Evolutionary conservation across 2,329 filamentous ascomycete species (phyloP).

Genomic region (Cercospora beticola): DNA sequence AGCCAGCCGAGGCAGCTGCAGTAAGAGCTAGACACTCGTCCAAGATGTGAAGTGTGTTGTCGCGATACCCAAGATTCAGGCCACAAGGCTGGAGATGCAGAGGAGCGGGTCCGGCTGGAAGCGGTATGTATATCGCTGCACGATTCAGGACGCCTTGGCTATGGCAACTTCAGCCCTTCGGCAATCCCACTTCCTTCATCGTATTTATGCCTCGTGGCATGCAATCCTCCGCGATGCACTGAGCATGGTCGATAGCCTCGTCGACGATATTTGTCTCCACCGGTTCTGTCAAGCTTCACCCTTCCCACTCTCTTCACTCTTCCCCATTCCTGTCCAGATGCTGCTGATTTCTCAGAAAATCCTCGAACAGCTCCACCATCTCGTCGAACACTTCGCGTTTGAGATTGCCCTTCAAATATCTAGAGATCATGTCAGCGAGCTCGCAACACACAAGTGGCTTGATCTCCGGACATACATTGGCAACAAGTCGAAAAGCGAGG

Average conservation of each 20-base stretch:
- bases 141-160: not conserved
- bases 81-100: not conserved
- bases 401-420: not conserved
- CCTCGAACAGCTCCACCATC: not conserved
- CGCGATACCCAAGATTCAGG: not conserved
- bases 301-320: not conserved
- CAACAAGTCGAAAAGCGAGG: not conserved
- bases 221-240: not conserved
- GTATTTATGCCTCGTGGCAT: not conserved
- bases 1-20: not conserved
- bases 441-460: not conserved
- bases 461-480: not conserved
- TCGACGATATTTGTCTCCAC: not conserved
- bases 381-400: not conserved
- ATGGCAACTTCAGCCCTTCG: not conserved
- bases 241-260: not conserved
- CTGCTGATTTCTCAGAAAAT: not conserved
- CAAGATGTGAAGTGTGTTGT: not conserved
- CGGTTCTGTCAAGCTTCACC: too few species aligned
- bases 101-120: not conserved
- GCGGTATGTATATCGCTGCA: not conserved
- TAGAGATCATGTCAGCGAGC: not conserved
- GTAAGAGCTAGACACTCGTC: not conserved
- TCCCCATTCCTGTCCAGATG: conserved; percentile 4
- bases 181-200: not conserved